Base-by-base conservation (phyloP, 306 rosid species). In the Prunus campanulata region DNA sequence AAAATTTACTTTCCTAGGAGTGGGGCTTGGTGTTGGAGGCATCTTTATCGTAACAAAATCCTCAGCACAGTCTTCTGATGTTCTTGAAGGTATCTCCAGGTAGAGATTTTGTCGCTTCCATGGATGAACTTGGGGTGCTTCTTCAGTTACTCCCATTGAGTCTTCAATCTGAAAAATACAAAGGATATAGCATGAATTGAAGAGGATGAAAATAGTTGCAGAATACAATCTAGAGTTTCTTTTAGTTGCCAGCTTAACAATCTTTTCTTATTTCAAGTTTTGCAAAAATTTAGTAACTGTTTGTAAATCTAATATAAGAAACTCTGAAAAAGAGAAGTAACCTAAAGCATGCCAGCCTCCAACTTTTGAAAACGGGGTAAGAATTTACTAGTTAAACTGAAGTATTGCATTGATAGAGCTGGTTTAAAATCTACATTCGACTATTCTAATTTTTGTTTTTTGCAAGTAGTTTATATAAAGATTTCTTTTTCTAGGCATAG, bases 1-100 rank as follows among this genome's bases (percentile, higher is more conserved):
- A 80, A 95, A 95, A 83, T 92, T 95, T 22, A 95, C 97, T 83
- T 70, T 89, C 85, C 84, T 92, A 8, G 96, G 90, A 39, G 93
- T 82, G 46, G 93, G 97, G 86, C 88, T 88, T 20, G 92, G 92
- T 50, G 96, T 89, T 32, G 87, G 72, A 11, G 97, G 92, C 85
- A 91, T 89, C 86, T 85, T 90, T 72, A 90, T 88, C 24, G 44
- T 84, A 39, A 95, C 91, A 76, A 86, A 89, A 64, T 92, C 94
- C 30, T 72, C 78, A 46, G 80, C 80, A 77, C 84, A 46, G 12
- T 78, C 83, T 77, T 84, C 86, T 18, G 86, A 68, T 74, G 91
- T 82, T 82, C 88, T 83, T 24, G 79, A 56, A 1, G 97, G 97
- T 69, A 92, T 90, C 80, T 95, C 96, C 51, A 88, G 78, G 24